Evolutionary conservation across 1,139 yeast species (phyloP), one percentile per base, ranked within the genome.

Genomic region (Zygotorulaspora mrakii): DNA sequence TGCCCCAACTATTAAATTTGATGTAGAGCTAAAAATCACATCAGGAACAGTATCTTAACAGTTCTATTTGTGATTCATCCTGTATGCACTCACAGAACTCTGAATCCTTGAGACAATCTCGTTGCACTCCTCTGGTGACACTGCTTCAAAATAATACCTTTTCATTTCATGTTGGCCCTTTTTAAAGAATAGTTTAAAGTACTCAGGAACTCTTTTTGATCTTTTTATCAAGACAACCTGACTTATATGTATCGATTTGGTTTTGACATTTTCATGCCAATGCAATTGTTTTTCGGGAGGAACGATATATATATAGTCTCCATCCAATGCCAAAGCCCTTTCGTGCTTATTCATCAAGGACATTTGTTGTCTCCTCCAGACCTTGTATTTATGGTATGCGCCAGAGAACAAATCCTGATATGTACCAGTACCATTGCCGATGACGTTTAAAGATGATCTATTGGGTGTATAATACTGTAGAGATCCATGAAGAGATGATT

Each of bases 261-360:
- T 89, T 59, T 89, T 89, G 52, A 83, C 77, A 50, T 74, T 75
- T 46, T 83, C 81, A 50, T 79, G 77, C 75, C 79, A 70, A 33
- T 73, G 74, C 52, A 77, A 76, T 40, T 79, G 79, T 45, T 82
- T 85, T 49, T 80, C 83, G 1, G 89, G 79, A 2, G 97, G 96
- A 54, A 89, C 79, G 39, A 91, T 74, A 58, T 89, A 94, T 11
- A 91, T 79, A 57, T 88, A 89, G 55, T 88, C 96, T 13, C 97
- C 97, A 62, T 91, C 97, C 31, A 91, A 76, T 1, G 94, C 89
- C 35, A 91, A 68, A 1, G 88, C 77, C 51, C 94, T 77, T 50
- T 89, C 95, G 46, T 87, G 86, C 39, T 88, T 75, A 32, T 50
- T 59, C 47, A 84, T 77, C 53, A 91, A 82, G 0, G 94, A 81